A percentile compares a stretch with the other conserved stretches of the same genome.
These are phyloP conservation scores for Kluyveromyces aestuarii DNA, from an alignment of 805 yeast genomes.

Conservation along the genomic window DNA sequence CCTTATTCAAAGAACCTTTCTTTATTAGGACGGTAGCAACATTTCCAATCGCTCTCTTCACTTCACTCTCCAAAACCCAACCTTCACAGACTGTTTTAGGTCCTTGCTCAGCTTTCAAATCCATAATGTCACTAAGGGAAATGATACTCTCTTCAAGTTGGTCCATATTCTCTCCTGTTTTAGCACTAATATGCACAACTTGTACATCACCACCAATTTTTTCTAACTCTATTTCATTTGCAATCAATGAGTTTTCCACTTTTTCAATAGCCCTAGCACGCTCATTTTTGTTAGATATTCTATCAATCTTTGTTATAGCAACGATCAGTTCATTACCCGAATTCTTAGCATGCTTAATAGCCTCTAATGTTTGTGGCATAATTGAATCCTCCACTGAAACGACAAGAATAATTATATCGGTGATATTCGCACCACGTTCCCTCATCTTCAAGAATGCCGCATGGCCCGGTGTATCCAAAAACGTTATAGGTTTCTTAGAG, in stretches of 20 bases:
- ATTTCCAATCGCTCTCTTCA: constrained; percentile 74
- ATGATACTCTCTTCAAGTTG: constrained; percentile 82
- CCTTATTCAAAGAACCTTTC: constrained; percentile 65
- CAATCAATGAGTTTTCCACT: constrained; percentile 69
- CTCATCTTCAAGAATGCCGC: constrained; percentile 95
- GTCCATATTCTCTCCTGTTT: constrained; percentile 85
- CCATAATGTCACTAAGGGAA: constrained; percentile 75
- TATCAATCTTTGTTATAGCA: constrained; percentile 89
- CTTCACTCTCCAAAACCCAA: constrained; percentile 79
- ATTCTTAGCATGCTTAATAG: constrained; percentile 82
- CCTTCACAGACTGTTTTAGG: constrained; percentile 56
- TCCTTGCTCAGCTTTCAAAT: constrained; percentile 51
- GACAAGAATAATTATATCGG: constrained; percentile 86
- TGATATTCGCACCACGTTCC: constrained; percentile 89
- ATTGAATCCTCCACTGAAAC: constrained; percentile 97
- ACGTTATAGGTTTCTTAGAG: constrained; percentile 70
- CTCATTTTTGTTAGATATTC: constrained; percentile 31
- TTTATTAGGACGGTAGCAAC: constrained; percentile 78
- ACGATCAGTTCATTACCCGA: constrained; percentile 50
- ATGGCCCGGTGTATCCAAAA: constrained; percentile 96
- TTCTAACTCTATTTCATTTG: constrained; percentile 75
- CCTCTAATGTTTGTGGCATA: constrained; percentile 95
- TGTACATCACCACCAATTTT: constrained; percentile 95
- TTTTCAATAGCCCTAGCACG: constrained; percentile 59
- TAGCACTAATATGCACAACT: constrained; percentile 78